Base-by-base conservation (phyloP, 371 early-diverging fungal genomes). In the Catenaria anguillulae region DNA sequence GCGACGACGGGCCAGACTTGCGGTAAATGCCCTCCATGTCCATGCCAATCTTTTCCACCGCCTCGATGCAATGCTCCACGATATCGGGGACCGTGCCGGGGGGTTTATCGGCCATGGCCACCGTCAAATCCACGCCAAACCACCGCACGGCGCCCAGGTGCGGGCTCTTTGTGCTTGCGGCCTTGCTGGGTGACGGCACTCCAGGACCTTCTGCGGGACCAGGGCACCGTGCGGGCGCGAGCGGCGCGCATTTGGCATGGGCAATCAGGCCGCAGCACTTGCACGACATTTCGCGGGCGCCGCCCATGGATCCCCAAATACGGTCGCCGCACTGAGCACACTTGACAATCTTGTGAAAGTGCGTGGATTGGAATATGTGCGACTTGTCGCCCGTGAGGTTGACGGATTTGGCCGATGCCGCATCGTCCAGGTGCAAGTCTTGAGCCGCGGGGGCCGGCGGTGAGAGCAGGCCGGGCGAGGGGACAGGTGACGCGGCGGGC, bases 1-100 rank as follows among this genome's bases (percentile, higher is more conserved):
- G 90, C n/a, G 82, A 83, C 6, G 86, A 78, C 60, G 90, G 89
- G 1, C 93, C 95, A 0, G 90, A 88, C 68, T 90, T 90, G 50
- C 95, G 86, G 68, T 94, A 94, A 34, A 94, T 88, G 26, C 95
- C 95, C 72, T 92, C 93, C 63, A 81, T 77, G n/a, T 79, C 76
- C 77, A 92, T 75, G 4, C 88, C 91, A 63, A 75, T 68, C 46
- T 62, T 66, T 67, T 93, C 95, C 17, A 94, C 90, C 13, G 84
- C 86, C 23, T 70, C 70, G 35, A 92, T 79, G 60, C 90, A 89
- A 62, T 78, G 73, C 42, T 79, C 77, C 34, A 94, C 87, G 21
- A 94, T 67, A 62, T 75, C 68, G 0, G 95, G 95, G 17, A 92
- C 68, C 2, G 46, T 37, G 29, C 31, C 63, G 21, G 71, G 67